Evolutionary conservation across 1,284 basidiomycete species (phyloP).

Genomic region (Ceratobasidium theobromae): DNA sequence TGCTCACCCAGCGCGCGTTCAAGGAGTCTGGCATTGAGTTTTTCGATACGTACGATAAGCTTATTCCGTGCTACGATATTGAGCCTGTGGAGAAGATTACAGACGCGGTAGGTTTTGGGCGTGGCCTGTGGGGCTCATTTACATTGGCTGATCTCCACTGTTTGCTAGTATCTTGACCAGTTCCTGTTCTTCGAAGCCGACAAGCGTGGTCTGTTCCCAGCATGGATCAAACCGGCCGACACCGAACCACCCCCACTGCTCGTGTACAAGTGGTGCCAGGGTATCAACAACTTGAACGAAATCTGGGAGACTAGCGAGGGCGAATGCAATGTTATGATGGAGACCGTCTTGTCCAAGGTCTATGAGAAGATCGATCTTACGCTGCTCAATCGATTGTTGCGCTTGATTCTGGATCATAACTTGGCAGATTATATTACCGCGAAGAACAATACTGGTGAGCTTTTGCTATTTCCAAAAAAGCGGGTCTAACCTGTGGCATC

Average conservation of each 20-base stretch:
- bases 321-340: conserved; percentile 96
- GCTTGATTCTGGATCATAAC: conserved; percentile 95
- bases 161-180: conserved; percentile 78
- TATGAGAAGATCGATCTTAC: conserved; percentile 98
- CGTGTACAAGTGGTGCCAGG: conserved; percentile 97
- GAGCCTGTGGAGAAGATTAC: conserved; percentile 99
- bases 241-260: conserved; percentile 94
- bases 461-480: background rate
- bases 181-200: conserved; percentile 81
- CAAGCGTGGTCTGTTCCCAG: conserved; percentile 93
- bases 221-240: conserved; percentile 97
- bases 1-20: conserved; percentile 94
- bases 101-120: conserved; percentile 66
- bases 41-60: conserved; percentile 94
- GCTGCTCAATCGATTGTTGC: conserved; percentile 86
- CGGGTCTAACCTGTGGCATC: background rate
- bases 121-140: background rate
- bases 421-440: conserved; percentile 97
- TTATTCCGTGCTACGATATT: conserved; percentile 97
- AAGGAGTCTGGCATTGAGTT: conserved; percentile 96
- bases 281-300: conserved; percentile 90
- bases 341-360: conserved; percentile 92
- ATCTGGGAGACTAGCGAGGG: conserved; percentile 97
- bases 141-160: conserved; percentile 39
- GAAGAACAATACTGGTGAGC: conserved; percentile 86